phyloP scores from a whole-genome alignment of 2,329 filamentous ascomycete species.

The Fusarium newnesense region DNA sequence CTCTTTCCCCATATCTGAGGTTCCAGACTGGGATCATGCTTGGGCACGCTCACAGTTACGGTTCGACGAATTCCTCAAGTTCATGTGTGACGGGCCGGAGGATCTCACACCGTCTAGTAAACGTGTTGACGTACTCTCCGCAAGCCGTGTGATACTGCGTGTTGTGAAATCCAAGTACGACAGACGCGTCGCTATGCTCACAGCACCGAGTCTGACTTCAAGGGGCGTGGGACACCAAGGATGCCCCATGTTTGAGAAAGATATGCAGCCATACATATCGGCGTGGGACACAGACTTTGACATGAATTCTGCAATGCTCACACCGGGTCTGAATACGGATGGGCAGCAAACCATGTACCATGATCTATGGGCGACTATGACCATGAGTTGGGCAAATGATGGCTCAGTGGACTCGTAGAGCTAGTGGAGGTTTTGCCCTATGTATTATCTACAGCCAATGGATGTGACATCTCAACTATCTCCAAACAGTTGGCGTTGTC shows the following conservation, averaged over 20 bases:
- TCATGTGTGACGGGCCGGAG: slow-evolving; percentile 45
- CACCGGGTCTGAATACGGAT: slow-evolving; percentile 3
- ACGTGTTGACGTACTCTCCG: slow-evolving; percentile 56
- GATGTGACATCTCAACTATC: background rate
- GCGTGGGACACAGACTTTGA: slow-evolving; percentile 56
- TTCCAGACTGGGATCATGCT: slow-evolving; percentile 50
- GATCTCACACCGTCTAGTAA: slow-evolving; percentile 41
- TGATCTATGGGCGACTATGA: slow-evolving; percentile 62
- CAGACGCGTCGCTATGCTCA: slow-evolving; percentile 50
- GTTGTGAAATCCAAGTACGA: slow-evolving; percentile 60
- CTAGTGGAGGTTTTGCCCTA: background rate
- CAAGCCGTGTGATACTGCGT: slow-evolving; percentile 57
- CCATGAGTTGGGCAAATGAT: slow-evolving; percentile 54
- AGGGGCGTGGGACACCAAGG: slow-evolving; percentile 31
- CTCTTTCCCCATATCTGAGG: slow-evolving; percentile 56
- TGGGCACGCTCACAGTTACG: slow-evolving; percentile 53
- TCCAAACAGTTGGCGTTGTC: background rate
- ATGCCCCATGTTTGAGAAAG: slow-evolving; percentile 65
- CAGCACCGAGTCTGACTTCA: background rate
- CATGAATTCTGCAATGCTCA: slow-evolving; percentile 20
- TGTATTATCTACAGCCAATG: background rate
- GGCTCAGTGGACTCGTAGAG: slow-evolving; percentile 5
- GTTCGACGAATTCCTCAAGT: slow-evolving; percentile 53
- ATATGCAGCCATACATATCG: slow-evolving; percentile 57
- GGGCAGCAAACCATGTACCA: slow-evolving; percentile 48